Evolutionary conservation across 78 protist species (phyloP), one percentile per base, ranked within the genome.

Genomic region (Monosiga brevicollis): DNA sequence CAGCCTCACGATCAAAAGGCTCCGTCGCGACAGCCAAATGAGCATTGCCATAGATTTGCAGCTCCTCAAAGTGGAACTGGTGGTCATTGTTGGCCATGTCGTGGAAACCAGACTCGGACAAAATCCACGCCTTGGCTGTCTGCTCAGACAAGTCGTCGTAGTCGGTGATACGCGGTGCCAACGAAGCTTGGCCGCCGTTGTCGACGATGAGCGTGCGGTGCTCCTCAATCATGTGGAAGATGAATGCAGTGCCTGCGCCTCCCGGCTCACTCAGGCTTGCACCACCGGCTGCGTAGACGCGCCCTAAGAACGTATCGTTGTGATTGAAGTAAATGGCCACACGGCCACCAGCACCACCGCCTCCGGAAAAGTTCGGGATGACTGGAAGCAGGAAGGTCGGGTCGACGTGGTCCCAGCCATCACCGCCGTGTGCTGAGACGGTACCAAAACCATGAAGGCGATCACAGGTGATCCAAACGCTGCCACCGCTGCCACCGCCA

Each of bases 121-220:
- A 71, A 20, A 71, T 22, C 75, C 75, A 71, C 38, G 75, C 34
- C 11, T 26, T 11, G 3, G 35, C 75, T 2, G 35, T 2, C 36
- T 71, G 36, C 38, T 22, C 34, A 22, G 75, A 71, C 29, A 49
- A 15, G 62, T 49, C 62, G 29, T 49, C 62, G 62, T 49, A 49
- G 62, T 49, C 15, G 29, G 6, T 15, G 15, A 49, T 49, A 49
- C 62, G 62, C 62, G 29, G 6, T 15, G 6, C 15, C 29, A 49
- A 15, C 29, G 62, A 15, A 6, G 62, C 6, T 15, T 49, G 62
- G 62, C 62, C 62, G 62, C 15, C 62, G 79, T 76, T 76, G 79
- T 76, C 79, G 10, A 76, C 25, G 41, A 74, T 74, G 34, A 71
- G 75, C 75, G 75, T 71, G 34, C 75, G 75, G 34, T 71, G 75